Base-by-base conservation (phyloP, 345 rosid genomes). In the Jatropha curcas region DNA sequence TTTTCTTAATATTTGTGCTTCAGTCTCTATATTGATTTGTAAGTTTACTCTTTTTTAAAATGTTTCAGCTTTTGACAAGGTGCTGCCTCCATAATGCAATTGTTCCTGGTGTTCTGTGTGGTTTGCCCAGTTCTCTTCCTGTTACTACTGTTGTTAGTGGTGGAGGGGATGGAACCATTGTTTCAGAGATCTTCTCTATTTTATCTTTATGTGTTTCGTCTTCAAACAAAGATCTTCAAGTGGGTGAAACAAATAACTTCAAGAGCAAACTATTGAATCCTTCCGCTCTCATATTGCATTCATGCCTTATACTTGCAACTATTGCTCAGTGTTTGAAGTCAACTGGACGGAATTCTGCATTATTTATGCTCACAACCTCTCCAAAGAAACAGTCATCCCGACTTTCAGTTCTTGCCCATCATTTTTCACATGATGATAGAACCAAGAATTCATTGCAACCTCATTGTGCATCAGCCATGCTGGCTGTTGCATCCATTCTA, bases 121-220 rank as follows among this genome's bases (percentile, higher is more conserved):
- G 98, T 68, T 82, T 95, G 77, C 94, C 98, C 77, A 92, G 84
- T 79, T 88, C 99, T 76, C 86, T 90, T 34, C 94, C 97, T 63
- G 88, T 82, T 66, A 83, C 92, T 52, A 90, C 97, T 22, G 75
- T 90, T 63, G 90, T 92, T 78, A 92, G 97, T 76, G 98, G 99
- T 14, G 98, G 99, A 77, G 98, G 86, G 56, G 97, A 95, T 76
- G 92, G 96, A 73, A 95, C 97, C n/a, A 83, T 92, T 77, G 74
- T 91, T 65, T 88, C 97, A 8, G 98, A 92, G 80, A 84, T 92
- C 72, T 92, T 92, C 74, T 84, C 90, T 60, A 67, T 92, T 74
- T 76, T 95, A 70, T 89, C 90, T 31, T 64, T 75, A 3, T 89
- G 92, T 69, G 76, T 87, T 67, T 77, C 87, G 69, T 84, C 86